phyloP scores from a whole-genome alignment of 108 stramenopile genomes.

The Pseudonitzschia pungens region DNA sequence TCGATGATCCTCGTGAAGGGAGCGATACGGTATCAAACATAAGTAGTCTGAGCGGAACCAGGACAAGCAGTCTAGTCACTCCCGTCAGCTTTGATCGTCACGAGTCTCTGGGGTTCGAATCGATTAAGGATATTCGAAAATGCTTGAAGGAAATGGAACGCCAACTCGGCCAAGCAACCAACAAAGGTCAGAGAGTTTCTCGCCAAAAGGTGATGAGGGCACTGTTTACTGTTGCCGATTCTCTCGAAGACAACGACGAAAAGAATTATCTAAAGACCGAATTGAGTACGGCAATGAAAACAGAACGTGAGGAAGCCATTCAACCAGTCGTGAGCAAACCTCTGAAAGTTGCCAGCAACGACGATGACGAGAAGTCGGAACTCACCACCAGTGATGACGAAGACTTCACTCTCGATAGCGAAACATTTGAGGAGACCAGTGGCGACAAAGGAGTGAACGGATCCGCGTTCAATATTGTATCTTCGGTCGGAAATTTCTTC shows the following conservation, averaged over 20 bases:
- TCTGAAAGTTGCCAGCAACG: neutral
- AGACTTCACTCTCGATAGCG: constrained; percentile 8
- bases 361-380: neutral
- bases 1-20: neutral
- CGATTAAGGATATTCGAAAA: constrained; percentile 28
- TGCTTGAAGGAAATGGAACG: constrained; percentile 26
- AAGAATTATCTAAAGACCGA: constrained; percentile 18
- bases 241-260: constrained; percentile 30
- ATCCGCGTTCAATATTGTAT: constrained; percentile 18
- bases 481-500: constrained; percentile 26
- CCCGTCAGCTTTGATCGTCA: constrained; percentile 22
- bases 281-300: constrained; percentile 14
- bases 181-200: constrained; percentile 24
- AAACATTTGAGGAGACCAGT: constrained; percentile 1
- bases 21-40: constrained; percentile 24
- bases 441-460: neutral
- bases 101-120: constrained; percentile 27
- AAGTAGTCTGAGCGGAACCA: constrained; percentile 25
- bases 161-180: constrained; percentile 16
- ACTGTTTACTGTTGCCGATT: constrained; percentile 33
- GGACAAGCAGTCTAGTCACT: constrained; percentile 3
- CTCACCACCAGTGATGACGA: constrained; percentile 13
- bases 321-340: neutral
- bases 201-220: constrained; percentile 31
- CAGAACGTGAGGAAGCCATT: neutral